Percentiles rank a stretch among this genome's conserved stretches.
Evolutionary conservation across 306 rosid species (phyloP).

Genomic region (Datisca glomerata): DNA sequence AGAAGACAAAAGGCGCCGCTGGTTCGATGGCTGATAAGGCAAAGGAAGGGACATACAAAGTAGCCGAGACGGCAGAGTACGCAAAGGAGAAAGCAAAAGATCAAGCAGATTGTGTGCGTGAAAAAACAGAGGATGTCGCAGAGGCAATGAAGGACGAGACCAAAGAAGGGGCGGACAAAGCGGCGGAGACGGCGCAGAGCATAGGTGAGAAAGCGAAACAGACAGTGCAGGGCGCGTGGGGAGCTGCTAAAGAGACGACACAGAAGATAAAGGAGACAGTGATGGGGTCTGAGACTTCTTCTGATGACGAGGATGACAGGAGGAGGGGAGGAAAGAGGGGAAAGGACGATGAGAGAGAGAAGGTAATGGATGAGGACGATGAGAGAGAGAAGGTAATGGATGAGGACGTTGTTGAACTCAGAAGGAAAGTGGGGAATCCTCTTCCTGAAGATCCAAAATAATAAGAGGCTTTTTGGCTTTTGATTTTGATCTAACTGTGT

Average conservation of each 20-base stretch:
- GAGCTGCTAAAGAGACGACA: constrained; percentile 20
- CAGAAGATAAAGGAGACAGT: constrained; percentile 50
- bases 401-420: too few relatives aligned
- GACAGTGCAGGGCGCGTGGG: constrained; percentile 11
- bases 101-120: not conserved
- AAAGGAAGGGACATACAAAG: constrained; percentile 10
- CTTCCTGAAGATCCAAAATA: too few relatives aligned
- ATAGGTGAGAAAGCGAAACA: constrained; percentile 6
- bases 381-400: too few relatives aligned
- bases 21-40: constrained; percentile 9
- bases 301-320: too few relatives aligned
- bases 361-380: too few relatives aligned
- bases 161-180: constrained; percentile 3
- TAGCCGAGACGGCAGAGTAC: constrained; percentile 7
- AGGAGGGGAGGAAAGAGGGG: too few relatives aligned
- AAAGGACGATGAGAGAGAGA: too few relatives aligned
- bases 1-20: constrained; percentile 13
- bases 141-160: not conserved
- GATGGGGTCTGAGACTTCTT: constrained; percentile 41
- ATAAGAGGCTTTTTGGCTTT: too few relatives aligned
- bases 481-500: too few relatives aligned
- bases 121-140: not conserved
- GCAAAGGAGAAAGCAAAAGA: constrained; percentile 13
- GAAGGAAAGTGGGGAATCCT: too few relatives aligned
- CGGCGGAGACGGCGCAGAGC: constrained; percentile 8